Conservation (phyloP, 306 rosid species). For the Canavalia ensiformis region DNA sequence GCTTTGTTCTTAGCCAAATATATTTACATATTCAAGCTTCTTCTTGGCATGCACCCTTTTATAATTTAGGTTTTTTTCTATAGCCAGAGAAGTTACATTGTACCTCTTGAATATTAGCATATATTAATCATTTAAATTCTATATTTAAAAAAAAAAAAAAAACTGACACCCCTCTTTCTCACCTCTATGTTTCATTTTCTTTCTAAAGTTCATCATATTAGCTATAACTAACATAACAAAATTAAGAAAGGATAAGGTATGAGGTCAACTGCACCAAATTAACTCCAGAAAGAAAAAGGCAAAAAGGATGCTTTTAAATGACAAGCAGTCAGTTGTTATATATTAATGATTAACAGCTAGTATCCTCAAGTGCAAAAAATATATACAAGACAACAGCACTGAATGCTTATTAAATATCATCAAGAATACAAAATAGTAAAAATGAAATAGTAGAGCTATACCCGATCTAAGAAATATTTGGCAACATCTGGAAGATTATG, state of each 20-base stretch:
- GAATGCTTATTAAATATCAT: constrained; percentile 21
- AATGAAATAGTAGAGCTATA: constrained; percentile 51
- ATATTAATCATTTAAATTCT: constrained; percentile 1
- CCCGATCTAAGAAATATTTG: constrained; percentile 86
- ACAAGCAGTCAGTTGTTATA: neutral
- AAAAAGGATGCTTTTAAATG: neutral
- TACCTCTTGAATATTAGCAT: constrained; percentile 9
- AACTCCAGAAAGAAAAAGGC: constrained; percentile 36
- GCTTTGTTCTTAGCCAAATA: constrained; percentile 3
- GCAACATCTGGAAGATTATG: constrained; percentile 88
- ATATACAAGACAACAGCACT: constrained; percentile 29
- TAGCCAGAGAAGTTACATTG: constrained; percentile 22
- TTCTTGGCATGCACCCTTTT: neutral
- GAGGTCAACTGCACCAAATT: constrained; percentile 18
- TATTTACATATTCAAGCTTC: constrained; percentile 38
- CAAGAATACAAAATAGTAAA: neutral
- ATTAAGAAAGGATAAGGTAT: constrained; percentile 19
- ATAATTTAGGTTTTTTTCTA: constrained; percentile 18
- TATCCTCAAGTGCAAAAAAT: neutral
- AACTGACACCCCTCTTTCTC: neutral
- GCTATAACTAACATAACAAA: constrained; percentile 8
- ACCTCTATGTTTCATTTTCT: constrained; percentile 18
- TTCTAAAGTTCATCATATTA: constrained; percentile 21
- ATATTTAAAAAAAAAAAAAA: constrained; percentile 8
- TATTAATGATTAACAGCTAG: neutral